A percentile compares a stretch with the other conserved stretches of the same genome.
These are phyloP conservation scores for Echium plantagineum DNA, from an alignment of 257 asterid genomes.

Conservation along the genomic window DNA sequence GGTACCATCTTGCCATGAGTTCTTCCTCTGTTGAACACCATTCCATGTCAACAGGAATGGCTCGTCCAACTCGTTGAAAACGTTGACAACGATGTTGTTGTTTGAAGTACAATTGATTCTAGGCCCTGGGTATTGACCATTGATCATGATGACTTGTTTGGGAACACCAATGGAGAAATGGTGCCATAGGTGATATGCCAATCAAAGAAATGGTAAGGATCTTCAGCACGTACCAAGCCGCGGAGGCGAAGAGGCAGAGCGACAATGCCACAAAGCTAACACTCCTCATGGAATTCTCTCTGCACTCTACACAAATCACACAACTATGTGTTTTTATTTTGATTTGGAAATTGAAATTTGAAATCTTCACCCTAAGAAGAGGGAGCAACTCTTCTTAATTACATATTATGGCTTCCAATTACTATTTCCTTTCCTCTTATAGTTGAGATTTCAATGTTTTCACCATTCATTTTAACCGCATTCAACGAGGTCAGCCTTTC, in stretches of 20 bases:
- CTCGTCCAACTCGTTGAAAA: neutral
- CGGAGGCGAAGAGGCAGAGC: constrained; percentile 21
- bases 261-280: constrained; percentile 21
- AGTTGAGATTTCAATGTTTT: no score
- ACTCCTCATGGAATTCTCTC: constrained; percentile 17
- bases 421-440: no score
- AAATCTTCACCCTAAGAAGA: neutral
- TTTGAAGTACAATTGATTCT: neutral
- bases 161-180: neutral
- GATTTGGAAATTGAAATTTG: neutral
- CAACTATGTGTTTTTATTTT: neutral
- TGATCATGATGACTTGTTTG: neutral
- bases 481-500: neutral
- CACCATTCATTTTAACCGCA: neutral
- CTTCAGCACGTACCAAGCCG: neutral
- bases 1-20: neutral
- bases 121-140: neutral
- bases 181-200: neutral
- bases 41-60: neutral
- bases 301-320: neutral
- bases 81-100: neutral
- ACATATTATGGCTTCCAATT: no score
- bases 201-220: neutral
- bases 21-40: neutral
- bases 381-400: no score